These are phyloP conservation scores for Pseudonitzschia delicatissima DNA, from an alignment of 108 stramenopile genomes.

Conservation along the genomic window DNA sequence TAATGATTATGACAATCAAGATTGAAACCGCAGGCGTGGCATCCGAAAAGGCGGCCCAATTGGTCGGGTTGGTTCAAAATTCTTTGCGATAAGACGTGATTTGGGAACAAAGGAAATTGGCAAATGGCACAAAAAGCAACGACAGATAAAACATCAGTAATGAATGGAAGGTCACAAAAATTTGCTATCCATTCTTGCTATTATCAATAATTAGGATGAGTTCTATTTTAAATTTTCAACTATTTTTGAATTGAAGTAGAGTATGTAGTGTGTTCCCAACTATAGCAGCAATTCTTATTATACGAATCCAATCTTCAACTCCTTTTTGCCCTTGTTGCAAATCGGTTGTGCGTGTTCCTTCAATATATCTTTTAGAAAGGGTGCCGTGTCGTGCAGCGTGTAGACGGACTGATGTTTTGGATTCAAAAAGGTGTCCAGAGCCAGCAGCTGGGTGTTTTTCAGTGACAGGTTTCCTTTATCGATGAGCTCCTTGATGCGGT, in stretches of 20 bases:
- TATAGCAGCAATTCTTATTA: no score
- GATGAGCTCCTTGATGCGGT: conserved; percentile 52
- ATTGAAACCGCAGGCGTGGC: conserved; percentile 11
- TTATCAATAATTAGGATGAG: no score
- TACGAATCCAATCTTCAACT: conserved; percentile 8
- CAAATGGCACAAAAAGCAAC: no score
- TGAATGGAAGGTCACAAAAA: no score
- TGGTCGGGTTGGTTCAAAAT: background rate
- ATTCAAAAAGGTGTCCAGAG: conserved; percentile 61
- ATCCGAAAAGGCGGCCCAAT: background rate
- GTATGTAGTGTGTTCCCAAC: no score
- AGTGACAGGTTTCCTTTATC: conserved; percentile 48
- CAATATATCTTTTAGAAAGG: conserved; percentile 58
- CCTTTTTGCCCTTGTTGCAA: conserved; percentile 24
- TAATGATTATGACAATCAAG: conserved; percentile 66
- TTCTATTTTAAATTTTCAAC: no score
- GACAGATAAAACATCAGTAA: no score
- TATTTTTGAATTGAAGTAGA: no score
- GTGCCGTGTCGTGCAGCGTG: conserved; percentile 83
- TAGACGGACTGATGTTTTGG: conserved; percentile 72
- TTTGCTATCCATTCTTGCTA: no score
- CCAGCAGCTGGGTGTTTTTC: conserved; percentile 54
- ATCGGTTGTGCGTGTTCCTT: conserved; percentile 54
- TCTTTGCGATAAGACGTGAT: background rate
- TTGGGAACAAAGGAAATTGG: no score